phyloP scores from a whole-genome alignment of 441 rosid species.

The Pelargonium fulgidum region DNA sequence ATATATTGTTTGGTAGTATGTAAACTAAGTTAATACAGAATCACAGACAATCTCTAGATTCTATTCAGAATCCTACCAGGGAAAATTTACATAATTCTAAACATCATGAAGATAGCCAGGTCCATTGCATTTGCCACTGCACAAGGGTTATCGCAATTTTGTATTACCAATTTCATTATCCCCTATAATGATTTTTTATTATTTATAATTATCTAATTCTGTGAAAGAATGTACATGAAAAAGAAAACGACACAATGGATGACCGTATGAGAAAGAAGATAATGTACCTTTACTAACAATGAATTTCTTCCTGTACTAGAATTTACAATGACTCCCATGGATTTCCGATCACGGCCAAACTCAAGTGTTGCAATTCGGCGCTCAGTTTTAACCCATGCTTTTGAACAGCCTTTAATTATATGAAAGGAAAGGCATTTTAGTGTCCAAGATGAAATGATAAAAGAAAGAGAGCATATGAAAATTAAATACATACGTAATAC shows the following conservation, averaged over 20 bases:
- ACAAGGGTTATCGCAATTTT: background rate
- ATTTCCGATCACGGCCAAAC: constrained; percentile 86
- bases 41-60: background rate
- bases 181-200: too few species aligned
- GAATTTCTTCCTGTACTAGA: constrained; percentile 59
- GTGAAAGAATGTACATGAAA: background rate
- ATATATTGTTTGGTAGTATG: background rate
- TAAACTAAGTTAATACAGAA: background rate
- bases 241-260: background rate
- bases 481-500: constrained; percentile 40
- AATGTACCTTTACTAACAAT: constrained; percentile 71
- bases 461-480: constrained; percentile 5
- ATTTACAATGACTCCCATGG: constrained; percentile 94
- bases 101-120: background rate
- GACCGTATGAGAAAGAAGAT: background rate
- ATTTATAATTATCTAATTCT: background rate
- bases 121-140: background rate
- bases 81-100: background rate
- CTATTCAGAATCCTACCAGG: background rate
- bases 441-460: constrained; percentile 8
- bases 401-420: constrained; percentile 53
- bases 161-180: background rate
- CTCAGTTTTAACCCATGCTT: constrained; percentile 57
- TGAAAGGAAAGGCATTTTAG: constrained; percentile 11
- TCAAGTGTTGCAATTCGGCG: constrained; percentile 85